These are phyloP conservation scores for Chaetomium cochliodes DNA, from an alignment of 495 filamentous ascomycete genomes.

Conservation along the genomic window DNA sequence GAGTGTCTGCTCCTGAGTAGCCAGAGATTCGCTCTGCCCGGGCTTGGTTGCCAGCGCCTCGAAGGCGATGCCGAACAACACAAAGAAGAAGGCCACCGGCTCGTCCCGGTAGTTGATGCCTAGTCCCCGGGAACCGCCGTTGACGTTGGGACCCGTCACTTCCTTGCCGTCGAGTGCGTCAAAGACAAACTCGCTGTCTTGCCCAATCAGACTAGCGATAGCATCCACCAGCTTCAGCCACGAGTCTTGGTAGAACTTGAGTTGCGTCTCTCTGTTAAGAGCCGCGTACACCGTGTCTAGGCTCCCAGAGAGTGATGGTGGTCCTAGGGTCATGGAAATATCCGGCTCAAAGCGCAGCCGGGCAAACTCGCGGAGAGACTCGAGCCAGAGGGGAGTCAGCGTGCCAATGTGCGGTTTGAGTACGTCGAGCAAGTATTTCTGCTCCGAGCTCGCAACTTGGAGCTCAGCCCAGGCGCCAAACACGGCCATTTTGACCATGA, in stretches of 20 bases:
- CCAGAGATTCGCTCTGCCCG: constrained; percentile 63
- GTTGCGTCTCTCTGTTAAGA: constrained; percentile 85
- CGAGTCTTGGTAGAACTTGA: constrained; percentile 96
- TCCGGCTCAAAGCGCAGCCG: constrained; percentile 93
- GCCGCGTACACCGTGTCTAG: constrained; percentile 91
- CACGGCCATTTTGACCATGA: constrained; percentile 97
- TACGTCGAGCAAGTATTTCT: constrained; percentile 83
- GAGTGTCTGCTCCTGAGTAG: constrained; percentile 75
- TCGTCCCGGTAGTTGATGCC: constrained; percentile 98
- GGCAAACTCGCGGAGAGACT: constrained; percentile 90
- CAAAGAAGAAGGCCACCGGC: constrained; percentile 98
- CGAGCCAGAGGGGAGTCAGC: constrained; percentile 88
- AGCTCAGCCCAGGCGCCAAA: constrained; percentile 99
- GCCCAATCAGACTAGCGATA: constrained; percentile 94
- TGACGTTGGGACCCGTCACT: constrained; percentile 47
- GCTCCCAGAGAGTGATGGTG: constrained; percentile 69
- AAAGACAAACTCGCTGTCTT: constrained; percentile 96
- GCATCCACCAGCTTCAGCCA: constrained; percentile 97
- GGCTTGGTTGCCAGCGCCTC: constrained; percentile 86
- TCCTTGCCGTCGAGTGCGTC: constrained; percentile 91
- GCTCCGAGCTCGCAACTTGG: constrained; percentile 92
- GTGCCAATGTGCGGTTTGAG: constrained; percentile 86
- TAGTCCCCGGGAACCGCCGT: constrained; percentile 53
- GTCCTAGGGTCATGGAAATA: constrained; percentile 81
- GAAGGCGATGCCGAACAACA: constrained; percentile 93